Evolutionary conservation across 140 eudicot species (phyloP).

Genomic region (Oenanthe javanica): DNA sequence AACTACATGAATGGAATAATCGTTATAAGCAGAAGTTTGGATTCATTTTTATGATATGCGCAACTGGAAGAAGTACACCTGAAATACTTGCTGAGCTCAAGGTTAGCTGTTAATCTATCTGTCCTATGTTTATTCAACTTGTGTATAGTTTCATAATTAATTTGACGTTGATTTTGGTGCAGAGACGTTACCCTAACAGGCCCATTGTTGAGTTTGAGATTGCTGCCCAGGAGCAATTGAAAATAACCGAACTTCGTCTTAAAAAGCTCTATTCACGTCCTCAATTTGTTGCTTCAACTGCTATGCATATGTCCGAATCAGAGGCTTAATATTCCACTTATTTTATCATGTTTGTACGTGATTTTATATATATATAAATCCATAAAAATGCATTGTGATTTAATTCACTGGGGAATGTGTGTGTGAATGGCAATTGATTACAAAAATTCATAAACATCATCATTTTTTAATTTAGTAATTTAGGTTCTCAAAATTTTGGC

Average conservation of each 20-base stretch:
- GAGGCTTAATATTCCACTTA: not conserved
- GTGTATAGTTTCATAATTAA: not conserved
- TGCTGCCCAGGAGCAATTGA: conserved; percentile 95
- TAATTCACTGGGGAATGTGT: too few relatives aligned
- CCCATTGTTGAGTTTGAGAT: conserved; percentile 83
- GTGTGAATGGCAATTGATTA: too few relatives aligned
- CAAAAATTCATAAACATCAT: too few relatives aligned
- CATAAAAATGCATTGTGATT: not conserved
- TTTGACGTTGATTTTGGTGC: conserved; percentile 11
- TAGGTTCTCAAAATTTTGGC: too few relatives aligned
- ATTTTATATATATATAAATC: too few relatives aligned
- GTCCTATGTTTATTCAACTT: too few relatives aligned
- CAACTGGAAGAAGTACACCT: conserved; percentile 80
- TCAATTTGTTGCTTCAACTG: conserved; percentile 21
- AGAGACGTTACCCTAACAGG: conserved; percentile 76
- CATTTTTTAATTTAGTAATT: too few relatives aligned
- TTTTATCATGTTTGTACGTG: not conserved
- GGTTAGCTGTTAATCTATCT: conserved; percentile 22
- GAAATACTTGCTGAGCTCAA: conserved; percentile 83
- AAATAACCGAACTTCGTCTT: conserved; percentile 73
- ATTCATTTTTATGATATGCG: conserved; percentile 77
- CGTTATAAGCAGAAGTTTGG: conserved; percentile 75
- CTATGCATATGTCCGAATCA: not conserved
- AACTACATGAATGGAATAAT: conserved; percentile 63
- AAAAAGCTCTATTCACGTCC: conserved; percentile 52